Conservation (phyloP, 768 basidiomycete genomes). For the Pleurotus salmoneostramineus region DNA sequence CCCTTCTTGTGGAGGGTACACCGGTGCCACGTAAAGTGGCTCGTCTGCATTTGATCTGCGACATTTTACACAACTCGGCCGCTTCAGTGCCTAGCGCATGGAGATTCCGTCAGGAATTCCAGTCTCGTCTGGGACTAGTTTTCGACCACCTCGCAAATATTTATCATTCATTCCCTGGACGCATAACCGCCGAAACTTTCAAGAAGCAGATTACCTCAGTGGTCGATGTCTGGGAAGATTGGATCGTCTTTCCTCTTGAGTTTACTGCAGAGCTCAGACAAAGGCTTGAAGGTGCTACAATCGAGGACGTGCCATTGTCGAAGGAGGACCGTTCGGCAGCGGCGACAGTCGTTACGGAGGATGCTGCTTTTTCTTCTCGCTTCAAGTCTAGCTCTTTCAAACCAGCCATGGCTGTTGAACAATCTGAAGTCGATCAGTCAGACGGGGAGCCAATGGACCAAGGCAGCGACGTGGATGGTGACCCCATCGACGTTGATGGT, state of each 20-base stretch:
- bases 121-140: slow-evolving; percentile 84
- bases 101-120: slow-evolving; percentile 96
- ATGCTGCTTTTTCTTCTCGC: slow-evolving; percentile 43
- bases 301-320: slow-evolving; percentile 21
- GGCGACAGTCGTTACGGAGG: slow-evolving; percentile 15
- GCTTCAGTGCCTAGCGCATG: slow-evolving; percentile 93
- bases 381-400: slow-evolving; percentile 82
- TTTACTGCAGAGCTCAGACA: slow-evolving; percentile 71
- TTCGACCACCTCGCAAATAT: slow-evolving; percentile 95
- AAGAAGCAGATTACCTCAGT: slow-evolving; percentile 87
- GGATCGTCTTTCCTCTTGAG: slow-evolving; percentile 94
- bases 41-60: slow-evolving; percentile 91
- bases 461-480: slow-evolving; percentile 31
- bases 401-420: slow-evolving; percentile 47
- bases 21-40: slow-evolving; percentile 97
- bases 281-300: slow-evolving; percentile 63
- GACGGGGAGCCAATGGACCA: slow-evolving; percentile 37
- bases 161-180: slow-evolving; percentile 92
- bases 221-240: slow-evolving; percentile 96
- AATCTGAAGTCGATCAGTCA: slow-evolving; percentile 19
- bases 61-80: slow-evolving; percentile 96
- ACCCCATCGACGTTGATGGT: slow-evolving; percentile 34
- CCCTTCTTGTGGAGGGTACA: slow-evolving; percentile 85
- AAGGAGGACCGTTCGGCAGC: slow-evolving; percentile 19
- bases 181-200: slow-evolving; percentile 95